Conservation (phyloP, 2,329 filamentous ascomycete species). For the Septoria petroselini region DNA sequence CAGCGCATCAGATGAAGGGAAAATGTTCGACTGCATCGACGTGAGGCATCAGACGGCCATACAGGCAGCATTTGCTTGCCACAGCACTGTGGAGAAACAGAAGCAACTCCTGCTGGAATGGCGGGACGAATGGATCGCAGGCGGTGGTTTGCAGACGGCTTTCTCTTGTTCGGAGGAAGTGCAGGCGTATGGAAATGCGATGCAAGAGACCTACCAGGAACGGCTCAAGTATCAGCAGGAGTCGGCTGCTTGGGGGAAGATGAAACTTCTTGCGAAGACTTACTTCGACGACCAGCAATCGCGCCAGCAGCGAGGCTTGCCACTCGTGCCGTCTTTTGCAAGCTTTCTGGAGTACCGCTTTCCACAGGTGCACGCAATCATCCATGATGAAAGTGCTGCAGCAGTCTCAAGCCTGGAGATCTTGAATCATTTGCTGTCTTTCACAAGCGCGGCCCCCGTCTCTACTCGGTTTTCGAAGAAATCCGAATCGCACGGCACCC, state of each 20-base stretch:
- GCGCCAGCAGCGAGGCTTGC: not conserved
- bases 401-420: not conserved
- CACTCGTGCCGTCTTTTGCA: slow-evolving; percentile 1
- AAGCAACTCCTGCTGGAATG: slow-evolving; percentile 1
- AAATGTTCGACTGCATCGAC: slow-evolving; percentile 17
- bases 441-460: too few species aligned
- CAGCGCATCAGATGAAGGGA: slow-evolving; percentile 13
- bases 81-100: not conserved
- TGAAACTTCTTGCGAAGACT: slow-evolving; percentile 5
- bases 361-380: slow-evolving; percentile 3
- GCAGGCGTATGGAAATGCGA: not conserved
- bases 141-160: not conserved
- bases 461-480: too few species aligned
- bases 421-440: too few species aligned
- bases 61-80: not conserved
- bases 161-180: not conserved
- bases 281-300: not conserved
- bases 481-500: too few species aligned
- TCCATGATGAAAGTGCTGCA: not conserved
- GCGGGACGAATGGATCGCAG: slow-evolving; percentile 3
- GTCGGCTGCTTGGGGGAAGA: not conserved
- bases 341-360: not conserved
- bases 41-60: not conserved
- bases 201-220: not conserved
- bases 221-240: not conserved